phyloP scores from a whole-genome alignment of 2,329 filamentous ascomycete genomes.

The Penicillium nordicum region DNA sequence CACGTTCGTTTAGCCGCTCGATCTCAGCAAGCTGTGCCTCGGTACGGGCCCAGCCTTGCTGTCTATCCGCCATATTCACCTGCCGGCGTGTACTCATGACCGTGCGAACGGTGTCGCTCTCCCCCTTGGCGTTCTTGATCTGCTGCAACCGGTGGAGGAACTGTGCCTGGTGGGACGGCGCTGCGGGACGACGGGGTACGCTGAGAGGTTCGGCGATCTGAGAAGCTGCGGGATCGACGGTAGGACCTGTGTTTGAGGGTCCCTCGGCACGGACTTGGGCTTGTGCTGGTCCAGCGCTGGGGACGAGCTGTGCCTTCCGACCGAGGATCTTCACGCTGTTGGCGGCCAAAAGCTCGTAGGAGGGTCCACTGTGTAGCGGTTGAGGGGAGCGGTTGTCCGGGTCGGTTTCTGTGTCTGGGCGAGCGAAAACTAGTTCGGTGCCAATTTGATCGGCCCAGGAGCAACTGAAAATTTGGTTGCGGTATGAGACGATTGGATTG shows the following conservation, averaged over 20 bases:
- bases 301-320: conserved; percentile 58
- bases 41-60: conserved; percentile 38
- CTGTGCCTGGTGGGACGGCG: conserved; percentile 43
- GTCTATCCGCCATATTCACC: conserved; percentile 30
- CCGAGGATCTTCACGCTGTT: conserved; percentile 68
- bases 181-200: conserved; percentile 25
- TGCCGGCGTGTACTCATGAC: conserved; percentile 49
- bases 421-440: conserved; percentile 72
- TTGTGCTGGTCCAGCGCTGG: conserved; percentile 34
- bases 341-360: conserved; percentile 69
- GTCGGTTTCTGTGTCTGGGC: conserved; percentile 34
- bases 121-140: conserved; percentile 62
- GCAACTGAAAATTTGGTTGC: conserved; percentile 73
- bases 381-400: conserved; percentile 30
- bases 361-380: conserved; percentile 40
- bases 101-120: conserved; percentile 62
- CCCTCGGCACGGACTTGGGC: neutral
- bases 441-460: conserved; percentile 80
- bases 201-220: neutral
- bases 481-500: conserved; percentile 76
- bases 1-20: conserved; percentile 35
- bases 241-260: neutral
- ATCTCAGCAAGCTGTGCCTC: conserved; percentile 38
- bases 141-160: conserved; percentile 66
- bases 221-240: neutral